Evolutionary conservation across 192 early-diverging fungal species (phyloP).

Genomic region (Backusella australiensis): DNA sequence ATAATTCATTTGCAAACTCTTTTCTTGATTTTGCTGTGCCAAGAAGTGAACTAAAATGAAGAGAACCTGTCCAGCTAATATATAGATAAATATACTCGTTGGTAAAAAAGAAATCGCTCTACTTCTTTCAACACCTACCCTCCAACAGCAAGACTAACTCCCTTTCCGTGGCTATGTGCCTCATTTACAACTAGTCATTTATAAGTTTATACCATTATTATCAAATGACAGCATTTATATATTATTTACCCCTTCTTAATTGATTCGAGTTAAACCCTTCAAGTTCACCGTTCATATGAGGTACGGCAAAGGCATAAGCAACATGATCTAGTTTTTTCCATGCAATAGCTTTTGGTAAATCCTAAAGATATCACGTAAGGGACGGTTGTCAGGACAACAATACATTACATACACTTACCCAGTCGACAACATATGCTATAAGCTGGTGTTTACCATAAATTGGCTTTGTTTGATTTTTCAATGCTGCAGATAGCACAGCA

Average conservation of each 20-base stretch:
- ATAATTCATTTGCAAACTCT: constrained; percentile 37
- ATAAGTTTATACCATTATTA: background rate
- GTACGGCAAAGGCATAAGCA: constrained; percentile 55
- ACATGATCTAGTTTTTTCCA: constrained; percentile 55
- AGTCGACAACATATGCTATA: constrained; percentile 19
- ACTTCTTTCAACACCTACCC: constrained; percentile 11
- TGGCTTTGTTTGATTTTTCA: background rate
- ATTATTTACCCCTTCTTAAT: background rate
- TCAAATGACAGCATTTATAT: background rate
- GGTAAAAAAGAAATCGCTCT: background rate
- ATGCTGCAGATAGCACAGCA: background rate
- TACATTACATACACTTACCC: constrained; percentile 8
- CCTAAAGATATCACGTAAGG: background rate
- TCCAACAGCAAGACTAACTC: constrained; percentile 32
- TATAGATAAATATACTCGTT: background rate
- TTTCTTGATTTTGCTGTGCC: constrained; percentile 20
- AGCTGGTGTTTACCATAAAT: constrained; percentile 12
- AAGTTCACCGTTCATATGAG: constrained; percentile 25
- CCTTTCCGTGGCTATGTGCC: constrained; percentile 25
- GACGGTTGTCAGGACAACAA: background rate
- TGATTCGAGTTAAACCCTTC: constrained; percentile 16
- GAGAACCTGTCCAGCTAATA: constrained; percentile 34
- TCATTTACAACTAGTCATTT: constrained; percentile 16
- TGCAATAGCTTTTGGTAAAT: constrained; percentile 28
- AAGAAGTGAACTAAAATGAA: constrained; percentile 29